Conservation (phyloP, 805 yeast species). For the Candida argentea region DNA sequence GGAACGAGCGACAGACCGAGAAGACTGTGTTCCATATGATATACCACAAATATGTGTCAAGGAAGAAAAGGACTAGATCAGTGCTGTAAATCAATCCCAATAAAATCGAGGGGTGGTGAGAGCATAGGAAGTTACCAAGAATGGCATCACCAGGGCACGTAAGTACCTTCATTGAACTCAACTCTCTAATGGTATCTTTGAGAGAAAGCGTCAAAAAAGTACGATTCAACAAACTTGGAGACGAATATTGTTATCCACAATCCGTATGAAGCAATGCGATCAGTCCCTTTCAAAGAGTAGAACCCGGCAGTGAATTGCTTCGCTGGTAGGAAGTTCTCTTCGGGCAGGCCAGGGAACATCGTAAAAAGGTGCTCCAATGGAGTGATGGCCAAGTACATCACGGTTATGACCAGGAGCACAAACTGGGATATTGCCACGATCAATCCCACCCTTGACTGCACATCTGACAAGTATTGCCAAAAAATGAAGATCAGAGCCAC, state of each 20-base stretch:
- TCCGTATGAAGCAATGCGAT: constrained; percentile 52
- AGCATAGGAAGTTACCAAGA: constrained; percentile 45
- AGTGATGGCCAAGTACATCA: constrained; percentile 47
- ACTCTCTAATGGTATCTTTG: constrained; percentile 63
- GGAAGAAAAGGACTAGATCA: constrained; percentile 59
- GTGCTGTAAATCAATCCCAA: constrained; percentile 45
- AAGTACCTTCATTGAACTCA: constrained; percentile 43
- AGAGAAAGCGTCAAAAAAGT: constrained; percentile 62
- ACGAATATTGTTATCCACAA: constrained; percentile 60
- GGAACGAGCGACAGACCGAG: constrained; percentile 61
- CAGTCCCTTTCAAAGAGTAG: constrained; percentile 41
- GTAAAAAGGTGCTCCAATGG: constrained; percentile 52
- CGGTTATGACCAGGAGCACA: constrained; percentile 41
- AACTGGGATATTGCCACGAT: constrained; percentile 47
- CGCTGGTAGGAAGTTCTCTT: constrained; percentile 41
- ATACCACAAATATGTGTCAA: constrained; percentile 82
- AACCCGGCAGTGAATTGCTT: constrained; percentile 52
- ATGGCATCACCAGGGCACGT: constrained; percentile 54
- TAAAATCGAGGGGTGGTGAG: constrained; percentile 46
- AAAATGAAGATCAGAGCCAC: constrained; percentile 48
- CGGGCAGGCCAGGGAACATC: constrained; percentile 17
- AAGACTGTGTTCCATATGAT: constrained; percentile 69
- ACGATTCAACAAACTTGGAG: constrained; percentile 67
- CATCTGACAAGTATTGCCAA: constrained; percentile 22
- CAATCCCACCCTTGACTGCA: constrained; percentile 23